Evolutionary conservation across 345 rosid genomes (phyloP).

Genomic region (Punica granatum): DNA sequence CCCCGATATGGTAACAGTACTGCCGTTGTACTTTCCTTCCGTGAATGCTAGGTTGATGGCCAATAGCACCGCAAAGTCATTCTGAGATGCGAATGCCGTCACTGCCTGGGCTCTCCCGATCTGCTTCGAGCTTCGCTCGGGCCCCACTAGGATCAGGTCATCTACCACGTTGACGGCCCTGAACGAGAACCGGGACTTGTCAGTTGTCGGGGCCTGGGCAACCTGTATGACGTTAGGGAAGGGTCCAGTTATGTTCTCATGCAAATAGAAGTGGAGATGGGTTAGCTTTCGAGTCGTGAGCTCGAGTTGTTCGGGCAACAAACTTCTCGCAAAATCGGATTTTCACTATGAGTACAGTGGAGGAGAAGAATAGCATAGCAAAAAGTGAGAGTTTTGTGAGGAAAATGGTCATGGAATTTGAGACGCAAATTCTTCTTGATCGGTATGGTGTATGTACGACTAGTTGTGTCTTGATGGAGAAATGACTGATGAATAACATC

Average conservation of each 20-base stretch:
- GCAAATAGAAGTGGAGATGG: conserved; percentile 37
- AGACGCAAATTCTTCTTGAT: no score
- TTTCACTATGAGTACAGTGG: neutral
- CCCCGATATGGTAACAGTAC: conserved; percentile 20
- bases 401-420: no score
- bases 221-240: conserved; percentile 21
- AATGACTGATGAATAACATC: no score
- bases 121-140: conserved; percentile 15
- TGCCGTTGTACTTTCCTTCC: no score
- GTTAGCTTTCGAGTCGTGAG: conserved; percentile 20
- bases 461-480: no score
- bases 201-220: conserved; percentile 13
- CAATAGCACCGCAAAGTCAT: conserved; percentile 5
- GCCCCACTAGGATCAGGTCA: conserved; percentile 14
- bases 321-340: neutral
- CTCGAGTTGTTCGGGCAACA: neutral
- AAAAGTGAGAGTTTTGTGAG: no score
- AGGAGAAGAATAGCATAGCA: neutral
- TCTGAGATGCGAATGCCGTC: conserved; percentile 13
- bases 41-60: conserved; percentile 18
- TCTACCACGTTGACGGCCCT: conserved; percentile 4
- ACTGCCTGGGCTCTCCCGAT: conserved; percentile 27
- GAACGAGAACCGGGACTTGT: neutral
- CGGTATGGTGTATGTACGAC: no score
- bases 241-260: conserved; percentile 19